Conservation (phyloP, 495 filamentous ascomycete species). For the Tuber magnatum region DNA sequence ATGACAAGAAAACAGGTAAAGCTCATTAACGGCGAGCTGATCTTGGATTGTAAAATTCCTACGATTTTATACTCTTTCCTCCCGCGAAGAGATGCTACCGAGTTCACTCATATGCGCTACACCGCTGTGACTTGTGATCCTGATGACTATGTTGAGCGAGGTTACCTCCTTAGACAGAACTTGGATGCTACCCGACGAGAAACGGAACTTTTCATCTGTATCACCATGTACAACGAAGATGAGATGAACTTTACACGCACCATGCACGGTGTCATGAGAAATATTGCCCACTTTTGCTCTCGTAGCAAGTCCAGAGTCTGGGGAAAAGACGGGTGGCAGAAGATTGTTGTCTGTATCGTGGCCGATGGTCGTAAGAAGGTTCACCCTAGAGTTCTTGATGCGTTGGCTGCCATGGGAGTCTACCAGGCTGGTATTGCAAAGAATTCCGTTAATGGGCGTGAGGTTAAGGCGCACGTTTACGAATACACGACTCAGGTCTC, state of each 20-base stretch:
- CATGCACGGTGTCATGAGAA: slow-evolving; percentile 98
- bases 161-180: slow-evolving; percentile 94
- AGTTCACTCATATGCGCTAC: slow-evolving; percentile 99
- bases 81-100: slow-evolving; percentile 80
- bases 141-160: slow-evolving; percentile 78
- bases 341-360: slow-evolving; percentile 96
- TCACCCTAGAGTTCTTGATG: slow-evolving; percentile 87
- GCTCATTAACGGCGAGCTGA: slow-evolving; percentile 93
- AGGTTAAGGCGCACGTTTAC: slow-evolving; percentile 80
- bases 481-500: slow-evolving; percentile 99
- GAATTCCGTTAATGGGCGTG: slow-evolving; percentile 73
- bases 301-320: slow-evolving; percentile 87
- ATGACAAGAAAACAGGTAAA: slow-evolving; percentile 91
- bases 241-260: slow-evolving; percentile 93
- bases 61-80: slow-evolving; percentile 95
- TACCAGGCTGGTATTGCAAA: slow-evolving; percentile 99
- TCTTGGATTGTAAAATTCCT: slow-evolving; percentile 97
- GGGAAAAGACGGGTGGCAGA: slow-evolving; percentile 98
- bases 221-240: slow-evolving; percentile 99
- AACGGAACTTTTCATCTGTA: slow-evolving; percentile 95
- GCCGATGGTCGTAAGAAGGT: slow-evolving; percentile 91
- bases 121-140: slow-evolving; percentile 99
- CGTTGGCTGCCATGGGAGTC: slow-evolving; percentile 95
- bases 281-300: slow-evolving; percentile 92
- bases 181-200: slow-evolving; percentile 77